A percentile compares a stretch with the other conserved stretches of the same genome.
These are phyloP conservation scores for Glycyrrhiza uralensis DNA, from an alignment of 306 rosid genomes.

Conservation along the genomic window DNA sequence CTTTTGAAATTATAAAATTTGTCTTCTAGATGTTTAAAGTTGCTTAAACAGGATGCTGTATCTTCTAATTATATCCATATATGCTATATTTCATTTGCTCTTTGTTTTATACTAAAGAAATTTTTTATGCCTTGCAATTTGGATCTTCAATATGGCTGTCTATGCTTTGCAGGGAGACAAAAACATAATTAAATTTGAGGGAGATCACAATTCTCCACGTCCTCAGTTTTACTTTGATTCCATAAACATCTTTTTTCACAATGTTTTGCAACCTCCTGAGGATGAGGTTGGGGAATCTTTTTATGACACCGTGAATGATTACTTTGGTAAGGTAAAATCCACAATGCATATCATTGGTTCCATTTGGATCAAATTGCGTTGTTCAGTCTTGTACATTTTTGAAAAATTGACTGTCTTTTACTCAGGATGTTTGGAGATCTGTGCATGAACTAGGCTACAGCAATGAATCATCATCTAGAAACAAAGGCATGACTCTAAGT, in stretches of 20 bases:
- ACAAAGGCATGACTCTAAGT: conserved; percentile 57
- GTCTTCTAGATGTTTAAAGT: not conserved
- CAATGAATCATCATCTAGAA: conserved; percentile 47
- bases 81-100: not conserved
- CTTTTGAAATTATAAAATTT: conserved; percentile 8
- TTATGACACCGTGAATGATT: conserved; percentile 58
- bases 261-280: conserved; percentile 96
- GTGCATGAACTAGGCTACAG: conserved; percentile 46
- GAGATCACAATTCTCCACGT: conserved; percentile 99
- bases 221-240: conserved; percentile 99
- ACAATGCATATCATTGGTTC: conserved; percentile 27
- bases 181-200: conserved; percentile 94
- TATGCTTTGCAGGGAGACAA: conserved; percentile 86
- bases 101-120: conserved; percentile 2
- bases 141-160: conserved; percentile 3
- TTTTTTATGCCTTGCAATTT: not conserved
- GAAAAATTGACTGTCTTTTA: conserved; percentile 23
- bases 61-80: not conserved
- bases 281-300: conserved; percentile 79
- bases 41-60: not conserved
- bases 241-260: conserved; percentile 92
- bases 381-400: conserved; percentile 20
- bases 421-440: conserved; percentile 72
- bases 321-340: conserved; percentile 78
- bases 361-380: conserved; percentile 20